Percentiles rank a stretch among this genome's conserved stretches.
phyloP scores from a whole-genome alignment of 163 green algal genomes.

The Prototheca wickerhamii region DNA sequence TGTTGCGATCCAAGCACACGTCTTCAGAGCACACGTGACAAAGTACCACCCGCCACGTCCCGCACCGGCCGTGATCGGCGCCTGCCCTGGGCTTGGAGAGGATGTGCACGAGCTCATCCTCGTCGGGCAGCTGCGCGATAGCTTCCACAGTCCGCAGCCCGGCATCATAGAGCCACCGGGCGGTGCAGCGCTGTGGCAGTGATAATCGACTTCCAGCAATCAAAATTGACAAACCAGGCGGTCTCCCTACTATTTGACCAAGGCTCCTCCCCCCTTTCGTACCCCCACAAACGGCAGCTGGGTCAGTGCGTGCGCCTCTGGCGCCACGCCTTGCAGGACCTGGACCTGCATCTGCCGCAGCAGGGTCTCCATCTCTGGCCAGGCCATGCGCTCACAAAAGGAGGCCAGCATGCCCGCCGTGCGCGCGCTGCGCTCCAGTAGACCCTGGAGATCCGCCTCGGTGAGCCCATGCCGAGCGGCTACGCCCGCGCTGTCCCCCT shows the following conservation, averaged over 20 bases:
- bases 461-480: conserved; percentile 41
- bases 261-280: not conserved
- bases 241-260: not conserved
- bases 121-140: not conserved
- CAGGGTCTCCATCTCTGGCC: conserved; percentile 64
- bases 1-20: not conserved
- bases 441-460: conserved; percentile 37
- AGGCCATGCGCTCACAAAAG: conserved; percentile 81
- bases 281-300: conserved; percentile 51
- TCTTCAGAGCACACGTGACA: not conserved
- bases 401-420: conserved; percentile 67
- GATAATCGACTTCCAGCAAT: not conserved
- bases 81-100: too few species aligned
- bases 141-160: conserved; percentile 43
- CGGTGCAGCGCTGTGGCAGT: conserved; percentile 38
- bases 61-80: too few species aligned
- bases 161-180: conserved; percentile 71
- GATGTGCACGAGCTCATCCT: not conserved
- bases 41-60: not conserved
- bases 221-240: not conserved
- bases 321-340: conserved; percentile 51
- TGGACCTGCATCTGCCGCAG: conserved; percentile 62
- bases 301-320: conserved; percentile 68
- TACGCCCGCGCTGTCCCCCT: conserved; percentile 42
- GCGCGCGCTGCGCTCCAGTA: conserved; percentile 63